Base-by-base conservation (phyloP, 1,284 basidiomycete genomes). In the Phenoliferia sp. region DNA sequence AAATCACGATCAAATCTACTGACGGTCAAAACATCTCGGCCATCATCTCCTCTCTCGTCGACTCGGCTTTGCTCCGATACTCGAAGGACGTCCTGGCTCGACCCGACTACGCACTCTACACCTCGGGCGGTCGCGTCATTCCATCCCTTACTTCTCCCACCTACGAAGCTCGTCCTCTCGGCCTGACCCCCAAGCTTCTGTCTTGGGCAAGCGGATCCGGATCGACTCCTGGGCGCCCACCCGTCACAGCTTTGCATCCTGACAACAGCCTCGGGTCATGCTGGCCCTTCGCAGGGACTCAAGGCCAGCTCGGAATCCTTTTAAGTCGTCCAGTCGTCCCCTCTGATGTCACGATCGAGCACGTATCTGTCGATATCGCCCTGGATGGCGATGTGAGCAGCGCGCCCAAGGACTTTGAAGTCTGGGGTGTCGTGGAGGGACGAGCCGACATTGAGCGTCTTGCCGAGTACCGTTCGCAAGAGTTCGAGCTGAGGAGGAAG, bases 341-440 rank as follows among this genome's bases (percentile, higher is more conserved):
- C 52, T 84, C 86, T 2, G 89, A 90, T 70, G 80, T 98, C 64
- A 90, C 90, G 16, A 85, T 98, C 71, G 94, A 98, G 77, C 95
- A 98, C 78, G 86, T 90, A 39, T 83, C 92, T 9, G 83, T 81
- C 68, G 89, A 92, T 69, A 82, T 93, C 52, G 88, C 91, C 6
- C 85, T 87, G 73, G 76, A 76, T 44, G 68, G 68, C 5, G 90
- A 94, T 76, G 82, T 88, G 76, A 81, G 86, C 26, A 87, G 87
- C 35, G 94, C 95, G 0, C 94, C 95, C 31, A 82, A 85, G 68
- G 83, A 88, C 54, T 89, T 98, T 84, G 90, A 94, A 74, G 85
- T 93, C 1, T 97, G 93, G 93, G 91, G 86, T 0, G 78, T 92
- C 65, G 84, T 94, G 55, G 91, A 95, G 70, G 88, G 88, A 12